These are phyloP conservation scores for Hymenoscyphus repandus DNA, from an alignment of 2,329 filamentous ascomycete genomes.

Conservation along the genomic window DNA sequence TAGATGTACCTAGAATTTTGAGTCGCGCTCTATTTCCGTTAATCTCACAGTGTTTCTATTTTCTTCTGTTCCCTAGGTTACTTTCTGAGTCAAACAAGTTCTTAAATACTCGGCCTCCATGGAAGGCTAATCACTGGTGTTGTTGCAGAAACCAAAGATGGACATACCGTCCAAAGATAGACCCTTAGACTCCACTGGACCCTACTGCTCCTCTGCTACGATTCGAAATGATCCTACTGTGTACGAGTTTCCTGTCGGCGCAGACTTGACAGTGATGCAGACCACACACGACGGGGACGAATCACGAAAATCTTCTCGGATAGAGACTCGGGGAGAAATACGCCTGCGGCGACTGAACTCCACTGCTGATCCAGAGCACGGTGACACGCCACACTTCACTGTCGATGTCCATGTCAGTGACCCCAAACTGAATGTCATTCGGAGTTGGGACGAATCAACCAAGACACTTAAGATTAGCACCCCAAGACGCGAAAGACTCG, in stretches of 20 bases:
- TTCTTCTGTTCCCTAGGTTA: too few relatives aligned
- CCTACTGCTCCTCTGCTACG: slow-evolving; percentile 22
- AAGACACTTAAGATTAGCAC: slow-evolving; percentile 23
- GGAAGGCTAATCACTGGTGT: neutral
- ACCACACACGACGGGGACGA: slow-evolving; percentile 14
- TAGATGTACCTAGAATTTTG: too few relatives aligned
- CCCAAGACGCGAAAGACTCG: slow-evolving; percentile 17
- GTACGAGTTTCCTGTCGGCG: slow-evolving; percentile 20
- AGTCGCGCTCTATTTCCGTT: too few relatives aligned
- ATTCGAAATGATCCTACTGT: slow-evolving; percentile 11
- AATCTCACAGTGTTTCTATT: too few relatives aligned
- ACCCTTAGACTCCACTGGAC: slow-evolving; percentile 12
- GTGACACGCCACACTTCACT: slow-evolving; percentile 20
- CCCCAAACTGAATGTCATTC: slow-evolving; percentile 14
- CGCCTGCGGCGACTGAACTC: slow-evolving; percentile 20
- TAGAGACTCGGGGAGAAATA: slow-evolving; percentile 25
- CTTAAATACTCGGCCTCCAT: neutral
- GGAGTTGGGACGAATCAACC: slow-evolving; percentile 19
- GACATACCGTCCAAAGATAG: slow-evolving; percentile 3
- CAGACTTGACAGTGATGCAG: slow-evolving; percentile 21
- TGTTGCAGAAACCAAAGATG: neutral
- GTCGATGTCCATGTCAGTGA: slow-evolving; percentile 24
- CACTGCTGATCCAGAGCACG: slow-evolving; percentile 11
- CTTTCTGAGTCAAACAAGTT: neutral
- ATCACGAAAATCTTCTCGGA: slow-evolving; percentile 1